phyloP scores from a whole-genome alignment of 2,329 filamentous ascomycete genomes.

The Nigrograna mackinnonii region DNA sequence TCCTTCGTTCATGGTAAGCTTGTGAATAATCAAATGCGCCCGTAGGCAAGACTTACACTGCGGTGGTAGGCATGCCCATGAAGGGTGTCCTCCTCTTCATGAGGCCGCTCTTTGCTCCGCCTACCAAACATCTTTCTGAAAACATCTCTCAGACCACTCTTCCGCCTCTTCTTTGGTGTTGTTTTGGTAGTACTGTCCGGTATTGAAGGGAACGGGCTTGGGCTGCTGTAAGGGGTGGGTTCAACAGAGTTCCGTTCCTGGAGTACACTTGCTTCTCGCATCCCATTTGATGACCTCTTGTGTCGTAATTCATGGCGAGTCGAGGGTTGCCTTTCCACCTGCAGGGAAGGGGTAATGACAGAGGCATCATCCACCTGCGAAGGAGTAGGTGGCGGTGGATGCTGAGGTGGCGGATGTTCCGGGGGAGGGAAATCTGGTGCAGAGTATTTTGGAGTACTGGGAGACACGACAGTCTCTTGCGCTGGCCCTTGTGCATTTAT shows the following conservation, averaged over 20 bases:
- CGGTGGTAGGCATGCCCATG: slow-evolving; percentile 35
- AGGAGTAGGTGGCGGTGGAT: too few species aligned
- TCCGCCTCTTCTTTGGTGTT: slow-evolving; percentile 36
- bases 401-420: too few species aligned
- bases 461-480: too few species aligned
- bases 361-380: too few species aligned
- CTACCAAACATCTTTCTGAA: slow-evolving; percentile 44
- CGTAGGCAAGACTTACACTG: slow-evolving; percentile 31
- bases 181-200: slow-evolving; percentile 29
- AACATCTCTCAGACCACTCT: slow-evolving; percentile 38
- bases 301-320: slow-evolving; percentile 17
- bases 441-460: too few species aligned
- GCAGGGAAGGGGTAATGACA: too few species aligned
- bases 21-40: background rate
- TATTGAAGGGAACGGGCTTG: slow-evolving; percentile 32
- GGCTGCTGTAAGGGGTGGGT: slow-evolving; percentile 22
- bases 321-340: too few species aligned
- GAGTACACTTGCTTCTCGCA: slow-evolving; percentile 25
- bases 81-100: slow-evolving; percentile 19
- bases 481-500: too few species aligned
- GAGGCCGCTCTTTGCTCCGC: slow-evolving; percentile 28
- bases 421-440: too few species aligned
- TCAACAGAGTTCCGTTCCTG: slow-evolving; percentile 29
- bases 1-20: slow-evolving; percentile 24
- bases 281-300: slow-evolving; percentile 21